Conservation (phyloP, 169 alveolate genomes). For the Cryptosporidium felis region DNA sequence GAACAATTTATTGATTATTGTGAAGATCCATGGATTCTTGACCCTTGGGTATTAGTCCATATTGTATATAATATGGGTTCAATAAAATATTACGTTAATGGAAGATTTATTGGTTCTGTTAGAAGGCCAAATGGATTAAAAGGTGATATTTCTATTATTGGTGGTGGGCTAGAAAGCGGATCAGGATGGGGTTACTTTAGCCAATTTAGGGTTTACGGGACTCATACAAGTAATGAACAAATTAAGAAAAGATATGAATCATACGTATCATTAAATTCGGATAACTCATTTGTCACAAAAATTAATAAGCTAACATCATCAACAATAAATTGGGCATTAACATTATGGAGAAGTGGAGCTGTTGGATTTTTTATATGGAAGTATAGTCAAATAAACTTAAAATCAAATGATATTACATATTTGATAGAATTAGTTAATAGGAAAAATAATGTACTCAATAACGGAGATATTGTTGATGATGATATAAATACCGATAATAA, state of each 20-base stretch:
- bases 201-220: slow-evolving; percentile 58
- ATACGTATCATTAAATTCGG: slow-evolving; percentile 35
- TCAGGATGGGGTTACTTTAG: slow-evolving; percentile 69
- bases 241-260: slow-evolving; percentile 55
- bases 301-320: slow-evolving; percentile 39
- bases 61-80: slow-evolving; percentile 68
- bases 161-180: slow-evolving; percentile 69
- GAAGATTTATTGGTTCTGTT: slow-evolving; percentile 55
- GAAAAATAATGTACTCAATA: background rate
- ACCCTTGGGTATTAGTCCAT: slow-evolving; percentile 70
- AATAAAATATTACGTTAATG: slow-evolving; percentile 59
- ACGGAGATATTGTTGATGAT: slow-evolving; percentile 45
- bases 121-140: slow-evolving; percentile 58
- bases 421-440: slow-evolving; percentile 64
- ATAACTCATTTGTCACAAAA: slow-evolving; percentile 44
- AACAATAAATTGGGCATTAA: slow-evolving; percentile 63
- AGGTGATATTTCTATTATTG: slow-evolving; percentile 59
- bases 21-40: slow-evolving; percentile 60
- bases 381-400: slow-evolving; percentile 53
- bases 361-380: slow-evolving; percentile 65
- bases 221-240: slow-evolving; percentile 64
- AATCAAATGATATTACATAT: slow-evolving; percentile 37
- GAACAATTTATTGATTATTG: slow-evolving; percentile 42
- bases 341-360: slow-evolving; percentile 70
- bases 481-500: background rate